Conservation (phyloP, 805 yeast species). For the Starmerella vitae region DNA sequence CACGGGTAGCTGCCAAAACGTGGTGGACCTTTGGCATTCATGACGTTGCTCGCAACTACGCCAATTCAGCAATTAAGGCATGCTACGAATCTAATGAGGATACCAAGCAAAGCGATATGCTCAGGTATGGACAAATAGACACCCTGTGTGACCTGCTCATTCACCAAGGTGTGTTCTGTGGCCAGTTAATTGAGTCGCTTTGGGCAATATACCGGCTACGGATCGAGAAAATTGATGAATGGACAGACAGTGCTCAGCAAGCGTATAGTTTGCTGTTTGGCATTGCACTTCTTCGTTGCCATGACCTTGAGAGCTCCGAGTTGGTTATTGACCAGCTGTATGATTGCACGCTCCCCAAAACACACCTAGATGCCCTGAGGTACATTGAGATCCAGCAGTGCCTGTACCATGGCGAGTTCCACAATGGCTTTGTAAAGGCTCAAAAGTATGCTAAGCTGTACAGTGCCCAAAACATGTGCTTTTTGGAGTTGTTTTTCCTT, state of each 20-base stretch:
- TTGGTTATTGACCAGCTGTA: conserved; percentile 1
- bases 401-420: neutral
- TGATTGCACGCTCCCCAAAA: neutral
- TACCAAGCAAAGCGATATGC: neutral
- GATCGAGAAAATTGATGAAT: too few relatives aligned
- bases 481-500: neutral
- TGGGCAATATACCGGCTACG: neutral
- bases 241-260: neutral
- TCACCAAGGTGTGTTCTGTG: neutral
- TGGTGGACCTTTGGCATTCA: neutral
- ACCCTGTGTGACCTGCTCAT: neutral
- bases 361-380: neutral
- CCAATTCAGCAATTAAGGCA: neutral
- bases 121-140: neutral
- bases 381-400: neutral
- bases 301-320: conserved; percentile 1
- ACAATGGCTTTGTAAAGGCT: neutral
- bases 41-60: neutral
- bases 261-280: conserved; percentile 1
- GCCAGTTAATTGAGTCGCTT: neutral
- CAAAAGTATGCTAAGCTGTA: neutral
- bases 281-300: neutral
- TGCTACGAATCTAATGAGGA: neutral
- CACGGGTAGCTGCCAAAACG: neutral
- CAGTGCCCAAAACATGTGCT: neutral